A percentile compares a stretch with the other conserved stretches of the same genome.
Conservation (phyloP, 805 yeast species). For the Metschnikowia dekortorum region DNA sequence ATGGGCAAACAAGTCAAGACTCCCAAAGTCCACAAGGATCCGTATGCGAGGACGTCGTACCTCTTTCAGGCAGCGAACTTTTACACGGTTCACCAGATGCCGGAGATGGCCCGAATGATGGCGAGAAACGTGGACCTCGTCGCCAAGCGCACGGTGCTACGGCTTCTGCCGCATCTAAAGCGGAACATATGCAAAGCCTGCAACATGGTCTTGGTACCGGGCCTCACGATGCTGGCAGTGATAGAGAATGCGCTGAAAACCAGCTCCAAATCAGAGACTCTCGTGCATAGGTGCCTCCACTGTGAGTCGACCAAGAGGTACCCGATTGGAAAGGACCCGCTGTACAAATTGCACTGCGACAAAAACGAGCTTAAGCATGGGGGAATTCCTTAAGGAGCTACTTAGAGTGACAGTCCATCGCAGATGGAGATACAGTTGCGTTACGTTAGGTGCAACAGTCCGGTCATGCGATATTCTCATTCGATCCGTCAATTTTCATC, state of each 20-base stretch:
- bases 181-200: slow-evolving; percentile 70
- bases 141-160: slow-evolving; percentile 62
- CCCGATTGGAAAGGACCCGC: slow-evolving; percentile 56
- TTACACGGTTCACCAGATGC: slow-evolving; percentile 28
- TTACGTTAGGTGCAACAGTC: too few species aligned
- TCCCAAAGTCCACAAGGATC: slow-evolving; percentile 44
- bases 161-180: slow-evolving; percentile 61
- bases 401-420: background rate
- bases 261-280: slow-evolving; percentile 33
- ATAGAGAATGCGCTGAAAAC: slow-evolving; percentile 41
- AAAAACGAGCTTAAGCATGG: slow-evolving; percentile 10
- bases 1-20: slow-evolving; percentile 14
- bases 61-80: slow-evolving; percentile 52
- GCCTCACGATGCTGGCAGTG: slow-evolving; percentile 34
- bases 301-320: slow-evolving; percentile 55
- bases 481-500: too few species aligned
- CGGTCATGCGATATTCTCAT: too few species aligned
- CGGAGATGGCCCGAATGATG: slow-evolving; percentile 52
- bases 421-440: background rate
- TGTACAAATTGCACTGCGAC: slow-evolving; percentile 47
- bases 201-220: slow-evolving; percentile 47
- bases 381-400: background rate
- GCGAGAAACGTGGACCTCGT: slow-evolving; percentile 53
- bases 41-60: slow-evolving; percentile 54
- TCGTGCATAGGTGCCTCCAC: slow-evolving; percentile 44